These are phyloP conservation scores for Penicillium crustosum DNA, from an alignment of 2,329 filamentous ascomycete genomes.

Conservation along the genomic window DNA sequence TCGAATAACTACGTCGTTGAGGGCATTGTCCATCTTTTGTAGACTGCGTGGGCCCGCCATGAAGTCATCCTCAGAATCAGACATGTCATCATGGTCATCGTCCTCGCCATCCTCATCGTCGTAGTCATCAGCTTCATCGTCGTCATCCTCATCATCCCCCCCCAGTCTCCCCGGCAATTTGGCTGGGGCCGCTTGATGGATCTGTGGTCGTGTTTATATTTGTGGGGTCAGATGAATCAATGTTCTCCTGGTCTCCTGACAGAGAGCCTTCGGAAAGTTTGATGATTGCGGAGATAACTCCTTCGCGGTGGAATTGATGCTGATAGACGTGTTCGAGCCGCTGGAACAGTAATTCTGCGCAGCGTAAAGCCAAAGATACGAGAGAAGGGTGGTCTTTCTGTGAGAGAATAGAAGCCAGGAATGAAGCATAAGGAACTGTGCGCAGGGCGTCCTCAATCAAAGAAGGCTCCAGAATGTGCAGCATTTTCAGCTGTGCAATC, in stretches of 20 bases:
- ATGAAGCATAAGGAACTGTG: constrained; percentile 91
- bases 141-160: constrained; percentile 44
- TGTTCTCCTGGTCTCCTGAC: constrained; percentile 27
- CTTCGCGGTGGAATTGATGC: constrained; percentile 96
- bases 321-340: constrained; percentile 85
- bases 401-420: constrained; percentile 89
- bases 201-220: constrained; percentile 11
- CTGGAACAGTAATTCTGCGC: constrained; percentile 81
- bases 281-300: constrained; percentile 86
- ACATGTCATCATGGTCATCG: constrained; percentile 53
- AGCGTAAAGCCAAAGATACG: constrained; percentile 83
- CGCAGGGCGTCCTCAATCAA: constrained; percentile 84
- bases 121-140: constrained; percentile 56
- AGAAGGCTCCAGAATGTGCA: constrained; percentile 84
- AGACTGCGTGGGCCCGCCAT: constrained; percentile 44
- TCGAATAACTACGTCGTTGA: constrained; percentile 71
- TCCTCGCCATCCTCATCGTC: constrained; percentile 55
- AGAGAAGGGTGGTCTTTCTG: constrained; percentile 89
- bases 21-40: constrained; percentile 48
- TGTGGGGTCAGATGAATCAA: background rate
- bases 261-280: constrained; percentile 63
- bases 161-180: constrained; percentile 19
- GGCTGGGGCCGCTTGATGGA: constrained; percentile 2
- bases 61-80: constrained; percentile 67
- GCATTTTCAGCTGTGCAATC: constrained; percentile 94